Evolutionary conservation across 768 basidiomycete species (phyloP), one percentile per base, ranked within the genome.

Genomic region (Baorangia bicolor): DNA sequence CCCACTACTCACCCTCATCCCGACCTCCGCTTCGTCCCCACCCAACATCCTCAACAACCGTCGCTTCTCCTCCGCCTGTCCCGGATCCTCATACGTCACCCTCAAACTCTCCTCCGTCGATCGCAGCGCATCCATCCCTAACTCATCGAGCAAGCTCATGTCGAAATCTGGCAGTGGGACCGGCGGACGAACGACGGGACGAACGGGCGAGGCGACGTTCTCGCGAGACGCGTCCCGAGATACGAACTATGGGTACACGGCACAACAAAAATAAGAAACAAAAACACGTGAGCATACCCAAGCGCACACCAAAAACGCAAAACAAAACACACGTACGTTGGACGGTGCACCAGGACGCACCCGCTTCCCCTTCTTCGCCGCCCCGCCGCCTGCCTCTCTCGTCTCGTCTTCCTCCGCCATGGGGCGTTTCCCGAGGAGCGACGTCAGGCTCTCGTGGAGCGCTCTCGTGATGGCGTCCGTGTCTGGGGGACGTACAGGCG

Each of bases 81-180:
- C 80, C 2, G 86, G 86, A 69, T 90, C 87, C 64, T 87, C 86
- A 58, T 89, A 90, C 54, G 75, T 77, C 10, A 90, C 85, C 6
- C 79, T 75, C 67, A 83, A 72, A 60, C 79, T 78, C 59, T 78
- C 76, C n/a, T 79, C 77, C 16, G 63, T 65, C 49, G 62, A 63
- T 14, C 55, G 58, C 51, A 65, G 62, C 8, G 31, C 43, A 7
- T 41, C 57, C 33, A 42, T 47, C 12, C 51, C 65, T 11, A 62
- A 12, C 25, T 61, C 69, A 21, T 73, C 67, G 13, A 64, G 55
- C 39, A 65, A 21, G 57, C 65, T 69, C 67, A 64, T 59, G 59
- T 73, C 71, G 5, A 74, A 63, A 23, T 73, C 73, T 1, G 23
- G 33, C 0, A 47, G 42, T 13, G 39, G 27, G n/a, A 49, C 14